Conservation (phyloP, 805 yeast species). For the Ogataea saltuana region DNA sequence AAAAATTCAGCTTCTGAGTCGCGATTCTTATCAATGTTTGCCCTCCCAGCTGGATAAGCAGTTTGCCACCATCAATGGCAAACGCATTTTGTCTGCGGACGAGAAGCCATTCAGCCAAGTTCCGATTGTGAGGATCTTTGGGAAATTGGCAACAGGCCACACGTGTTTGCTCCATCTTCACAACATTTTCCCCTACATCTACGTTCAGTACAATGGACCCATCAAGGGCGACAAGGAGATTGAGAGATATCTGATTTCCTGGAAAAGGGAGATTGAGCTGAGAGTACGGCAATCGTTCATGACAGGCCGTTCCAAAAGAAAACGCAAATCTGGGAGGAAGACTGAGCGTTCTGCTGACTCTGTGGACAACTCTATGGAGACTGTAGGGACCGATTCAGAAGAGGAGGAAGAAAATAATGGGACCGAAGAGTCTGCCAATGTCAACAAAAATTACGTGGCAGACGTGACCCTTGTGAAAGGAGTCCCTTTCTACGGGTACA, state of each 20-base stretch:
- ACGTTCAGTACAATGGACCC: slow-evolving; percentile 57
- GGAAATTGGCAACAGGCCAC: slow-evolving; percentile 62
- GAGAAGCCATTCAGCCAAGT: slow-evolving; percentile 45
- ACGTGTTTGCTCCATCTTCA: slow-evolving; percentile 72
- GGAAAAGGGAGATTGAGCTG: slow-evolving; percentile 48
- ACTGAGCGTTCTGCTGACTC: too few relatives aligned
- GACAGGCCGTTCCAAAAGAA: slow-evolving; percentile 6
- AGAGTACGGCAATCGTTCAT: not conserved
- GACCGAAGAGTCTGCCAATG: slow-evolving; percentile 16
- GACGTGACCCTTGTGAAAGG: slow-evolving; percentile 68
- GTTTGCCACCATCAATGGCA: slow-evolving; percentile 34
- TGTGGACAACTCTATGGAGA: not conserved
- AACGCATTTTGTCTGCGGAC: slow-evolving; percentile 9
- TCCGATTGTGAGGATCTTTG: slow-evolving; percentile 79
- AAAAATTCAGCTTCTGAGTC: slow-evolving; percentile 58
- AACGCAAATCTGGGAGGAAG: too few relatives aligned
- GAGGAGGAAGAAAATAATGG: slow-evolving; percentile 19
- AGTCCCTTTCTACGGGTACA: slow-evolving; percentile 82
- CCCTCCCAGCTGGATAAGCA: slow-evolving; percentile 57
- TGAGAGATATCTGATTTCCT: slow-evolving; percentile 37
- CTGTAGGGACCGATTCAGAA: not conserved
- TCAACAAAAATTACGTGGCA: slow-evolving; percentile 47
- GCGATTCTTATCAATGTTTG: slow-evolving; percentile 62
- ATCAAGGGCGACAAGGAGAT: slow-evolving; percentile 22
- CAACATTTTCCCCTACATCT: slow-evolving; percentile 81